Evolutionary conservation across 345 rosid species (phyloP), one percentile per base, ranked within the genome.

Genomic region (Durio zibethinus): DNA sequence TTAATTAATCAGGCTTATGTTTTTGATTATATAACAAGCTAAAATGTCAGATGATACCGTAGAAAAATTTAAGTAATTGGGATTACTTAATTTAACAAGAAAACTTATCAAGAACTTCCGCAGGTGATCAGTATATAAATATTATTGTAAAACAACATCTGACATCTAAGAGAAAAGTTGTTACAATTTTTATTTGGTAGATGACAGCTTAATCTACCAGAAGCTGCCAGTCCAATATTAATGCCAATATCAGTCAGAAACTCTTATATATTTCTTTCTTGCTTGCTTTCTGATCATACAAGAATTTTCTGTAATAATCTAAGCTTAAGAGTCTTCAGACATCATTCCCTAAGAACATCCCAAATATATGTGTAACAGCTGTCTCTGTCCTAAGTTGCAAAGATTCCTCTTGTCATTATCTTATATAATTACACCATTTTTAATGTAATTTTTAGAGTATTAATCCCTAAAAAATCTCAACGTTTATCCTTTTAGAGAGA

Each of bases 301-400:
- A 31, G 29, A 14, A 14, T 15, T 61, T 27, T 60, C 1, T 57
- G 33, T 12, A 29, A 61, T 16, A 38, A 65, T 38, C 29, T 57
- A 11, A 57, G 31, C 4, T 57, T 9, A 33, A 16, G 20, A 50
- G 43, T 5, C 11, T 43, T 25, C 73, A 43, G 36, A 45, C 73
- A 43, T 68, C 73, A 23, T 42, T 68, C 36, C 73, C 73, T 10
- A 43, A 45, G 73, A 43, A 14, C 33, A 43, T 68, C 36, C 43
- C 33, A n/a, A n/a, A n/a, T n/a, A n/a, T n/a, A 43, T 14, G 14
- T 42, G 54, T 43, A 21, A 68, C 73, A 68, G 73, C 73, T 68
- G 73, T 45, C 43, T 31, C 43, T 21, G 52, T n/a, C 10, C 12
- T 70, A 70, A 47, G 4, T 20, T 27, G 21, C 21, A 14, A 27